Conservation (phyloP, 805 yeast genomes). For the Cyberlindnera xishuangbannaensis region DNA sequence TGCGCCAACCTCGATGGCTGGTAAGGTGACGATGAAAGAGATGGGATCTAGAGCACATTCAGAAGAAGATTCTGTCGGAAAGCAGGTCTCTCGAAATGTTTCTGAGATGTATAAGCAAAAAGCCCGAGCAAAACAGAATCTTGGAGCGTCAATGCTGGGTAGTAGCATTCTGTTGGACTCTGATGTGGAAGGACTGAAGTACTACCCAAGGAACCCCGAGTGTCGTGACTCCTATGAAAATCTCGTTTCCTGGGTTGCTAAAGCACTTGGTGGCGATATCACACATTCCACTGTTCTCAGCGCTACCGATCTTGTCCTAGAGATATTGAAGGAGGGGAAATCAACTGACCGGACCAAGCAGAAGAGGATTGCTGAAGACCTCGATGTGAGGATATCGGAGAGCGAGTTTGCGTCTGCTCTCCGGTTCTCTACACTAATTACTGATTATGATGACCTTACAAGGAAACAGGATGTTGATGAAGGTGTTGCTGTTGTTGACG, state of each 20-base stretch:
- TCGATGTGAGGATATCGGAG: slow-evolving; percentile 30
- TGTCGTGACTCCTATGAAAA: slow-evolving; percentile 47
- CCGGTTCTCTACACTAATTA: slow-evolving; percentile 38
- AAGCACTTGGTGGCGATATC: slow-evolving; percentile 59
- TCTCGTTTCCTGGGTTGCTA: slow-evolving; percentile 54
- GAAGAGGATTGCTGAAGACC: slow-evolving; percentile 41
- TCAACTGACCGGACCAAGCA: slow-evolving; percentile 39
- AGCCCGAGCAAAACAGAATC: slow-evolving; percentile 14
- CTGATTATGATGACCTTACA: slow-evolving; percentile 38
- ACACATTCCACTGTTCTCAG: slow-evolving; percentile 67
- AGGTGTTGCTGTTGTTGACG: slow-evolving; percentile 25
- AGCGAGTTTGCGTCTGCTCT: slow-evolving; percentile 24
- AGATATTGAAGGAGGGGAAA: slow-evolving; percentile 43
- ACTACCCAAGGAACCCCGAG: slow-evolving; percentile 55
- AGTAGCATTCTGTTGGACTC: slow-evolving; percentile 29
- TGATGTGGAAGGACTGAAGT: slow-evolving; percentile 44
- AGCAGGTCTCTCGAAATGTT: slow-evolving; percentile 17
- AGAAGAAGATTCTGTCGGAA: slow-evolving; percentile 9
- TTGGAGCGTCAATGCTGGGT: slow-evolving; percentile 9
- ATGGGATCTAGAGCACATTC: slow-evolving; percentile 47
- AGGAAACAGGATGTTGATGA: slow-evolving; percentile 39
- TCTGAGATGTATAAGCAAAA: slow-evolving; percentile 18
- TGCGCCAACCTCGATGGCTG: slow-evolving; percentile 68
- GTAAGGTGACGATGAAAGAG: slow-evolving; percentile 59
- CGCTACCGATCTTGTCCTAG: slow-evolving; percentile 62